Base-by-base conservation (phyloP, 768 basidiomycete species). In the Podaxis mareebaensis region DNA sequence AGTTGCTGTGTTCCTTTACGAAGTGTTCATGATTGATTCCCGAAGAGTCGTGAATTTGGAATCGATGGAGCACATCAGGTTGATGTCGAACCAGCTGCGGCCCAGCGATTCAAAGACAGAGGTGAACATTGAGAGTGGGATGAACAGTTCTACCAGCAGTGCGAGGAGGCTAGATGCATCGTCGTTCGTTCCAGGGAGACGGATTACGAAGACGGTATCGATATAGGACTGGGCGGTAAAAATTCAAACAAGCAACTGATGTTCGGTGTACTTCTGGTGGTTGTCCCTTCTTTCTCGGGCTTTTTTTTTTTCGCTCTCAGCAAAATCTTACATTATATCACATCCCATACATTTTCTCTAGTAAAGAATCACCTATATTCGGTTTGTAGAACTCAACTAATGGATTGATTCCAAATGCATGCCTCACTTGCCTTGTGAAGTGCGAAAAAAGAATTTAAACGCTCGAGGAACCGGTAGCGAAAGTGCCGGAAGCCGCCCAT, bases 31-130 rank as follows among this genome's bases (percentile, higher is more conserved):
- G 51, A 30, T 17, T 20, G 60, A 61, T 53, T 53, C 60, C 4
- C 39, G 60, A 13, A 61, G 60, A 40, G 60, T 61, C 6, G 60
- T 57, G 36, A 57, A 56, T 40, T 17, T 42, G 20, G 61, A 63
- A 4, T 49, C 61, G 15, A 11, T 63, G 46, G 53, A 63, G 46
- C 61, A 63, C 22, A 51, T 57, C 33, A 48, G 54, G 52, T 38
- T 61, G 4, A 15, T 61, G 51, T 20, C 51, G 4, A 42, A 61
- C 15, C 44, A 40, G 22, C 28, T 59, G 42, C 33, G 12, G 13
- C 12, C 44, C 6, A 12, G 13, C 26, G 48, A 48, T 13, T 17
- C 28, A 33, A 30, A 59, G 33, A 48, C 17, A 7, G 44, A 30
- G 3, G 20, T 3, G 7, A 33, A 49, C 20, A 13, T 36, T 46